Base-by-base conservation (phyloP, 495 filamentous ascomycete species). In the Echria macrotheca region DNA sequence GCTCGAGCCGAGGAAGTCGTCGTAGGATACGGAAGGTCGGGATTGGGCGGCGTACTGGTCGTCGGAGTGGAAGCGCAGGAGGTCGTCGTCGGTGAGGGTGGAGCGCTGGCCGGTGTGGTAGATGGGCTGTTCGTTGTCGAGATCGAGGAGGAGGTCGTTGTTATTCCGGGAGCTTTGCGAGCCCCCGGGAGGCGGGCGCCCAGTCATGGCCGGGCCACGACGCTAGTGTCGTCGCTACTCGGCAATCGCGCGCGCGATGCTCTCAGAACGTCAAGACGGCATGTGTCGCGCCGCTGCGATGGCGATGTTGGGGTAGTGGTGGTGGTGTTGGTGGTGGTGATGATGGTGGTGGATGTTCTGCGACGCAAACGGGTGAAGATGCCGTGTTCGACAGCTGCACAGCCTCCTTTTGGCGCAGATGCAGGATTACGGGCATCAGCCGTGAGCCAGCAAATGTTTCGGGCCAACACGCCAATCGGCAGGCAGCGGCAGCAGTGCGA, bases 21-120 rank as follows among this genome's bases (percentile, higher is more conserved):
- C 93, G 65, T 96, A 96, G 25, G 91, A 95, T 39, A 90, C 77
- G 17, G 91, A 96, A 37, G 88, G 86, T 47, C 93, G 86, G 47
- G 82, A 66, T 52, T 80, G 76, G 26, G 73, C 71, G 46, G 69
- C 66, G 44, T 86, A 79, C 53, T 85, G 78, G 59, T 87, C 71
- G 59, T 79, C 78, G 55, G 82, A 74, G 67, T 85, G 89, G 23
- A 78, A 77, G 57, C 75, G 78, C 56, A 88, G 70, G 14, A 93
- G 74, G 46, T 86, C 79, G 40, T 93, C 84, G 65, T 95, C 89
- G 62, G 83, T 85, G 46, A 86, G 68, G 4, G 85, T 79, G 26
- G 86, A 81, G 33, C 77, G 73, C 57, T 85, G 80, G 12, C 87
- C 89, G 39, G 73, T 71, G 63, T 79, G 83, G 65, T 95, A 91